phyloP scores from a whole-genome alignment of 1,284 basidiomycete genomes.

The Trametes versicolor region DNA sequence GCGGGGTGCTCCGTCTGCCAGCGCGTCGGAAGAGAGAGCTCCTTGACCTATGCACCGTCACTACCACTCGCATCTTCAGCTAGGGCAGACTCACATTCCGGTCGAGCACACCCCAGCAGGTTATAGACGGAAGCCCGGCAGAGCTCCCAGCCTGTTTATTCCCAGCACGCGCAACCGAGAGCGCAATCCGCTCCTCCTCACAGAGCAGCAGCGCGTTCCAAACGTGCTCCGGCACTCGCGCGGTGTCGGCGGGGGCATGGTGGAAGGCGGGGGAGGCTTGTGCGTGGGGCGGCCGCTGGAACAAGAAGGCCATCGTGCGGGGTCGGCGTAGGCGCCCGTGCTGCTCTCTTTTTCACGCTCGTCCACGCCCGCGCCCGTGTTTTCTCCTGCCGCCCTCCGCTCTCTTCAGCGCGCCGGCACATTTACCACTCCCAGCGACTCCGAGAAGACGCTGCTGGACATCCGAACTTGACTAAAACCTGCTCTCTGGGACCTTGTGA shows the following conservation, averaged over 20 bases:
- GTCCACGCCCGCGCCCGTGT: slow-evolving; percentile 25
- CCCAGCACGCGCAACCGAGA: slow-evolving; percentile 30
- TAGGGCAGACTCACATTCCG: slow-evolving; percentile 17
- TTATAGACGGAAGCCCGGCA: slow-evolving; percentile 23
- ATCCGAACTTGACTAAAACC: neutral
- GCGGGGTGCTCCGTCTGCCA: slow-evolving; percentile 34
- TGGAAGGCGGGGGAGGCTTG: slow-evolving; percentile 23
- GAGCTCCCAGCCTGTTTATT: slow-evolving; percentile 13
- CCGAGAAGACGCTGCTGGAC: slow-evolving; percentile 14
- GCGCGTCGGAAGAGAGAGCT: slow-evolving; percentile 27
- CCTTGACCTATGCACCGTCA: slow-evolving; percentile 14
- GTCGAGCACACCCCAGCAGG: slow-evolving; percentile 33
- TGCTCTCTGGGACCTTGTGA: slow-evolving; percentile 8
- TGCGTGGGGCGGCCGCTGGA: slow-evolving; percentile 34
- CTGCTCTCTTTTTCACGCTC: slow-evolving; percentile 34
- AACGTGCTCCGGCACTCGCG: slow-evolving; percentile 31
- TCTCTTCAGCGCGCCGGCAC: slow-evolving; percentile 13
- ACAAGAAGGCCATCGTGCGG: slow-evolving; percentile 39
- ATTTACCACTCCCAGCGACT: neutral
- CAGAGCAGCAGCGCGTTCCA: slow-evolving; percentile 30
- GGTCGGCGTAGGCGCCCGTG: slow-evolving; percentile 26
- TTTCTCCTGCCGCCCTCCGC: slow-evolving; percentile 15
- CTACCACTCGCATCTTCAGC: no score
- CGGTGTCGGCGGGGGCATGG: slow-evolving; percentile 22
- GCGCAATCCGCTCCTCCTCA: slow-evolving; percentile 23